These are phyloP conservation scores for Diplotaxis tenuifolia DNA, from an alignment of 345 rosid species.

Conservation along the genomic window DNA sequence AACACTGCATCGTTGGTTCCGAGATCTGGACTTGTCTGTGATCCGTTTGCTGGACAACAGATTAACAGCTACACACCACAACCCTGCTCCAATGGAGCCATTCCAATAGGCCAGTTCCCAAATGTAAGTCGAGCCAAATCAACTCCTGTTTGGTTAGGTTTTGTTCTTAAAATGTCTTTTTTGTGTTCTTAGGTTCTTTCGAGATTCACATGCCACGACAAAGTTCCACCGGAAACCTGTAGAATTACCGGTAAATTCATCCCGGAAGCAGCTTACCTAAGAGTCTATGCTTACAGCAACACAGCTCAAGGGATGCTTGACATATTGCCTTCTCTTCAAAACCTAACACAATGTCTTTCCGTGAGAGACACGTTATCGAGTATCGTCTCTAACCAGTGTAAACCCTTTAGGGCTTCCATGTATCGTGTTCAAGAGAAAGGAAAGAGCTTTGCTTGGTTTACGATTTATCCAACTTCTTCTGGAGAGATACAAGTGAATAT, in stretches of 20 bases:
- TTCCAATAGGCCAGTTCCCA: constrained; percentile 48
- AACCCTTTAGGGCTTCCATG: constrained; percentile 40
- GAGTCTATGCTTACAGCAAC: constrained; percentile 48
- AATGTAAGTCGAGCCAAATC: constrained; percentile 54
- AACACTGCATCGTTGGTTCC: not conserved
- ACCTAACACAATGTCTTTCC: constrained; percentile 46
- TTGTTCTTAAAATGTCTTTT: not conserved
- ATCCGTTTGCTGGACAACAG: constrained; percentile 57
- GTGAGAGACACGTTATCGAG: constrained; percentile 47
- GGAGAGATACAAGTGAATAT: constrained; percentile 5
- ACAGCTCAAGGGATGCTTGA: constrained; percentile 48
- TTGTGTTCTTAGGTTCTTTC: constrained; percentile 45
- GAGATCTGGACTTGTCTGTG: constrained; percentile 43
- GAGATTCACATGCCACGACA: constrained; percentile 47
- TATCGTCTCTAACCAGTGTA: constrained; percentile 47
- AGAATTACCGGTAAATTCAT: constrained; percentile 45
- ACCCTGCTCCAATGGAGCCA: constrained; percentile 41
- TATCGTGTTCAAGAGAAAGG: constrained; percentile 43
- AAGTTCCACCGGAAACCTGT: constrained; percentile 40
- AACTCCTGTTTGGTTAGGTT: not conserved
- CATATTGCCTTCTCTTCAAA: constrained; percentile 50
- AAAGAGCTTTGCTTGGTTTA: constrained; percentile 41
- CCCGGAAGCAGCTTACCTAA: constrained; percentile 36
- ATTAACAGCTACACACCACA: constrained; percentile 42
- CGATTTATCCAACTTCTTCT: constrained; percentile 35